Evolutionary conservation across 306 rosid species (phyloP).

Genomic region (Alnus rubra): DNA sequence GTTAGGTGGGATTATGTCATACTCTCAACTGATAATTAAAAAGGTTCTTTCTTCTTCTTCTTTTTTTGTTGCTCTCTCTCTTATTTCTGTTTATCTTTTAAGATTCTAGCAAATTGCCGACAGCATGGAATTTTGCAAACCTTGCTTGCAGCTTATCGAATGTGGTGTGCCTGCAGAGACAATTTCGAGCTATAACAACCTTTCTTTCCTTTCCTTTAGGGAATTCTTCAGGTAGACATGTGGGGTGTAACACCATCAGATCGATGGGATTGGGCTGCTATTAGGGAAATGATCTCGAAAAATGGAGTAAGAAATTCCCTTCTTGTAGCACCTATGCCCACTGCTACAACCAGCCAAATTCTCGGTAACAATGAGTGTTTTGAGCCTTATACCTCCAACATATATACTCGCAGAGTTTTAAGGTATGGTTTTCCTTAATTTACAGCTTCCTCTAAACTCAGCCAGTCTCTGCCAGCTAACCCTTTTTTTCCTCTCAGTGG

Average conservation of each 20-base stretch:
- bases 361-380: conserved; percentile 61
- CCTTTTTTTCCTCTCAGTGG: conserved; percentile 32
- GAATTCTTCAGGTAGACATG: conserved; percentile 55
- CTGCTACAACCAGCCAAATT: conserved; percentile 59
- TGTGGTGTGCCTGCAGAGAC: neutral
- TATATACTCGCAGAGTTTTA: conserved; percentile 46
- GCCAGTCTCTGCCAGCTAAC: conserved; percentile 3
- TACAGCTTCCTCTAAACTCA: neutral
- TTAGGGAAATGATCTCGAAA: conserved; percentile 34
- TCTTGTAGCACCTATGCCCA: conserved; percentile 59
- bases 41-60: neutral
- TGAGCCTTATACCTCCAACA: conserved; percentile 56
- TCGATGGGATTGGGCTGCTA: conserved; percentile 49
- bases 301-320: conserved; percentile 56
- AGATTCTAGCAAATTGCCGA: neutral
- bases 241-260: conserved; percentile 52
- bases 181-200: neutral
- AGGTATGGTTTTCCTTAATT: conserved; percentile 28
- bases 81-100: neutral
- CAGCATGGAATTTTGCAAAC: neutral
- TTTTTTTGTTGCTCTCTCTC: neutral
- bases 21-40: neutral
- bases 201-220: conserved; percentile 23
- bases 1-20: neutral
- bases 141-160: neutral